Base-by-base conservation (phyloP, 2,329 filamentous ascomycete species). In the Fusarium virguliforme region DNA sequence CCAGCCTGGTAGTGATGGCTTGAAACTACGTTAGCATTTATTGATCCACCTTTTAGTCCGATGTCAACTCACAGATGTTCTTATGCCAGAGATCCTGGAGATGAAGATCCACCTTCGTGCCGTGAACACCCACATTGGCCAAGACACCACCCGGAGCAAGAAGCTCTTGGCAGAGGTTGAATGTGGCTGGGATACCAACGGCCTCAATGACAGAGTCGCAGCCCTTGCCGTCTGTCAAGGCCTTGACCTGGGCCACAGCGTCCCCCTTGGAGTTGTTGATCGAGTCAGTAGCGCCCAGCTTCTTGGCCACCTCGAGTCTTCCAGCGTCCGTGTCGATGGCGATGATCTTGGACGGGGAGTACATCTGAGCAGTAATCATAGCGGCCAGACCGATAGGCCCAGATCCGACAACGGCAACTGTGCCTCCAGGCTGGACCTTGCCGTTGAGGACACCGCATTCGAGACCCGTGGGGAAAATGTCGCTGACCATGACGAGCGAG, bases 41-140 rank as follows among this genome's bases (percentile, higher is more conserved):
- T n/a, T 10, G 3, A 1, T 24, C 18, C 32, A 18, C 26, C 26
- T 5, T 9, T 30, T n/a, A 12, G 10, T 35, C 4, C n/a, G 1
- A 15, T 2, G 22, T 48, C 4, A 1, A 80, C 83, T 78, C 67
- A 85, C 84, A 79, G 51, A 88, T 85, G 69, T 89, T 89, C 65
- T 82, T 82, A 62, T 83, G 79, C 88, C 87, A 90, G 6, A 89
- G 78, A 51, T 80, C 82, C 60, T 89, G 84, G 13, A 90, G 79
- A 40, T 87, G 82, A 41, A 89, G 76, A 60, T 85, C 79, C 0
- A 84, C 87, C 51, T 83, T 84, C n/a, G 79, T 82, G 0, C 87
- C 87, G 71, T 89, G 87, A 7, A 90, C 88, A 8, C 88, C 88
- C 3, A 90, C 82, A 72, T 89, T 90, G 4, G 87, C 87, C 67